These are phyloP conservation scores for Plectosphaerella plurivora DNA, from an alignment of 2,329 filamentous ascomycete species.

Conservation along the genomic window DNA sequence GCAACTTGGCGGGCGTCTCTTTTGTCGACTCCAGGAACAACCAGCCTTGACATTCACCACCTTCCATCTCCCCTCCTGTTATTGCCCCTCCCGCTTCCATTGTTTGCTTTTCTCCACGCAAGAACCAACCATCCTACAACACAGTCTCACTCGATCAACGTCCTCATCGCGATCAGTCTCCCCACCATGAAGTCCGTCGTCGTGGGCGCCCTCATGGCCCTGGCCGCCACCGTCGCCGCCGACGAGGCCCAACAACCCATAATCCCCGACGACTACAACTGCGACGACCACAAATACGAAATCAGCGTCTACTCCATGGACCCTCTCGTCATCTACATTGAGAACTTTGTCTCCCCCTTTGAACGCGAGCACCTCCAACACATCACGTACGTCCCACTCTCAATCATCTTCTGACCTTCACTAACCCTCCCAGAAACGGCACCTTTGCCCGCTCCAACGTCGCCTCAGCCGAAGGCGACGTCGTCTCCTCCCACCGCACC, in stretches of 20 bases:
- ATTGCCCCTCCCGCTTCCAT: neutral
- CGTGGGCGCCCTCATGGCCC: neutral
- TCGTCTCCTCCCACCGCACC: conserved; percentile 22
- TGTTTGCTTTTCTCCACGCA: neutral
- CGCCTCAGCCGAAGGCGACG: conserved; percentile 21
- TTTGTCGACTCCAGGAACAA: too few species aligned
- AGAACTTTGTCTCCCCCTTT: conserved; percentile 27
- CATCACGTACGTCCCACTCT: conserved; percentile 21
- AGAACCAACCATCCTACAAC: neutral
- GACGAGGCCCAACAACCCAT: neutral
- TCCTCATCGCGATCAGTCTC: neutral
- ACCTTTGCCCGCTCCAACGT: conserved; percentile 30
- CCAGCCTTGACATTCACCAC: too few species aligned
- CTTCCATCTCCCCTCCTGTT: too few species aligned
- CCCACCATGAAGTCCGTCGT: neutral
- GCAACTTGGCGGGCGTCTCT: too few species aligned
- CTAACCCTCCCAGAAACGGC: conserved; percentile 20
- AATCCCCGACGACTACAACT: conserved; percentile 12
- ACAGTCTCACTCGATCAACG: neutral
- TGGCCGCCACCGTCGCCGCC: neutral
- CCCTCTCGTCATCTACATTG: conserved; percentile 33
- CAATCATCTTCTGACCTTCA: neutral
- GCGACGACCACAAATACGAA: conserved; percentile 25
- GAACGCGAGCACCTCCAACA: conserved; percentile 28
- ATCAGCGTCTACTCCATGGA: conserved; percentile 27